Percentiles rank a stretch among this genome's conserved stretches.
phyloP scores from a whole-genome alignment of 495 filamentous ascomycete genomes.

The Aspergillus ostianus region DNA sequence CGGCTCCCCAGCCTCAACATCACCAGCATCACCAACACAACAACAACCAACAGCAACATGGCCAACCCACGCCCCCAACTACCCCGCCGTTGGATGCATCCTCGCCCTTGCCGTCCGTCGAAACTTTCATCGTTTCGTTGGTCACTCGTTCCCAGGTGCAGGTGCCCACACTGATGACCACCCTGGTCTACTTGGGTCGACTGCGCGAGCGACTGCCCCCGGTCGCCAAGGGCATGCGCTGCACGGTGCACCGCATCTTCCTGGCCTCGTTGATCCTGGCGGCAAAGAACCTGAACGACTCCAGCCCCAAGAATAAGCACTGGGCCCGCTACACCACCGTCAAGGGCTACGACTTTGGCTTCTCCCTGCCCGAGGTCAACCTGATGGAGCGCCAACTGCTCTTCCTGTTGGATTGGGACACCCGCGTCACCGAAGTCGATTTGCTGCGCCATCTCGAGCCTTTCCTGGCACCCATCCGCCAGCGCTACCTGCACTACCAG shows the following conservation, averaged over 20 bases:
- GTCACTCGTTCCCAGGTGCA: conserved; percentile 94
- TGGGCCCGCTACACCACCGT: conserved; percentile 89
- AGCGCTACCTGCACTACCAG: conserved; percentile 31
- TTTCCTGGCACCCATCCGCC: conserved; percentile 82
- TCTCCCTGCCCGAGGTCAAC: conserved; percentile 92
- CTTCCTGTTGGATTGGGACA: conserved; percentile 90
- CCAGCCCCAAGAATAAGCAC: conserved; percentile 99
- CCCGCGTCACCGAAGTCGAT: conserved; percentile 78
- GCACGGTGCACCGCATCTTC: conserved; percentile 90
- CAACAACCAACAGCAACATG: conserved; percentile 26
- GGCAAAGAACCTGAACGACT: conserved; percentile 81
- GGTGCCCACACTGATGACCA: conserved; percentile 94
- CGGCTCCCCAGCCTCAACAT: conserved; percentile 41
- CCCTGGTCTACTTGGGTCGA: conserved; percentile 86
- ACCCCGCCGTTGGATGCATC: conserved; percentile 58
- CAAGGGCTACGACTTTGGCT: conserved; percentile 78
- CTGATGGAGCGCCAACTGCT: conserved; percentile 98
- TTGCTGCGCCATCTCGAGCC: conserved; percentile 83
- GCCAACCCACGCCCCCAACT: conserved; percentile 65
- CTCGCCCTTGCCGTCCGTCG: conserved; percentile 69
- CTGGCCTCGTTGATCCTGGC: conserved; percentile 76
- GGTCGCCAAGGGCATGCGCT: conserved; percentile 94
- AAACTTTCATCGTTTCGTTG: conserved; percentile 86
- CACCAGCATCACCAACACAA: conserved; percentile 9
- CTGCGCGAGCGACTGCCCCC: conserved; percentile 81